Conservation (phyloP, 495 filamentous ascomycete species). For the Elasticomyces elasticus region DNA sequence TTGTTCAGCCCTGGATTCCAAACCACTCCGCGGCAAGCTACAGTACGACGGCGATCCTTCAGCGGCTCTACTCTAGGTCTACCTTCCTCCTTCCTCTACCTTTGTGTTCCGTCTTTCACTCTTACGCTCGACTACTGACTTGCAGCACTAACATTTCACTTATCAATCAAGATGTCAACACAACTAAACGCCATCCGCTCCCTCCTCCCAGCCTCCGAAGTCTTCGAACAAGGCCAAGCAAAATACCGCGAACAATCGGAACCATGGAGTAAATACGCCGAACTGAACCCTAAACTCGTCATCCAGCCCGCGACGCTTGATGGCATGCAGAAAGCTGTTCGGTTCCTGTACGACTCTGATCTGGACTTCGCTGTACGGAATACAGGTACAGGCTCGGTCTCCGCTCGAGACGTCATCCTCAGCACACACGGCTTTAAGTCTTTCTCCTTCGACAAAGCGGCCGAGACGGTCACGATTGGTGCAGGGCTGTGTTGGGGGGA, state of each 20-base stretch:
- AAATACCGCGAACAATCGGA: conserved; percentile 1
- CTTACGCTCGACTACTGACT: no score
- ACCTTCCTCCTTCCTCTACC: no score
- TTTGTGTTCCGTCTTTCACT: no score
- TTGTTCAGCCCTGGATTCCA: no score
- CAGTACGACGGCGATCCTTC: no score
- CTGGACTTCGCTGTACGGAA: conserved; percentile 28
- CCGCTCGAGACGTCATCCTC: conserved; percentile 25
- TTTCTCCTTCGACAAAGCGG: conserved; percentile 21
- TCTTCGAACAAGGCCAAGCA: conserved; percentile 7
- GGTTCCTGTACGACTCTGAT: conserved; percentile 21
- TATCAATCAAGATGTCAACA: neutral
- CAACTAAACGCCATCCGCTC: conserved; percentile 2
- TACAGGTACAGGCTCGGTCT: conserved; percentile 25
- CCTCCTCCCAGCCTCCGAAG: conserved; percentile 1
- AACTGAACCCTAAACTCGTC: conserved; percentile 24
- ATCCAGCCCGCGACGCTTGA: conserved; percentile 21
- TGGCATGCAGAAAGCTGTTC: conserved; percentile 22
- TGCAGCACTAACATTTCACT: no score
- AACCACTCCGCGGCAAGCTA: no score
- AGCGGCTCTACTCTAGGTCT: no score
- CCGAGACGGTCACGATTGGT: conserved; percentile 22
- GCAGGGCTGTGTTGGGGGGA: conserved; percentile 26
- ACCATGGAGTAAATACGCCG: conserved; percentile 23
- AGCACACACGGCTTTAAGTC: conserved; percentile 26